Evolutionary conservation across 164 flowering plant genomes (phyloP).

Genomic region (Liriodendron chinense): DNA sequence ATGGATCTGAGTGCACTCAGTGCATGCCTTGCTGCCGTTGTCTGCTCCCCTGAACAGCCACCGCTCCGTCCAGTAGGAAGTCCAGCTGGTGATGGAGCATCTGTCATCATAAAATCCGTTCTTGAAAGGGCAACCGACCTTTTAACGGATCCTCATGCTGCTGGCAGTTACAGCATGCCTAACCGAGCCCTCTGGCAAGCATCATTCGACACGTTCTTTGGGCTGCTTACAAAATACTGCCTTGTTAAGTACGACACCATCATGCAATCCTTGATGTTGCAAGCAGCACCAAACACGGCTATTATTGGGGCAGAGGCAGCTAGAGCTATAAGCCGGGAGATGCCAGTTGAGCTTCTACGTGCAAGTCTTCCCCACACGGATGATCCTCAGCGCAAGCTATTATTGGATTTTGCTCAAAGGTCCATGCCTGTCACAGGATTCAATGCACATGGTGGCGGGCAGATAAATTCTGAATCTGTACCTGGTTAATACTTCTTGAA

Average conservation of each 20-base stretch:
- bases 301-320: slow-evolving; percentile 52
- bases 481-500: slow-evolving; percentile 20
- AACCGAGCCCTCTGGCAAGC: slow-evolving; percentile 82
- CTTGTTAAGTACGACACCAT: slow-evolving; percentile 72
- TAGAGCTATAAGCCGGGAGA: slow-evolving; percentile 70
- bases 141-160: slow-evolving; percentile 54
- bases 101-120: slow-evolving; percentile 61
- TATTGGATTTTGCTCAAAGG: slow-evolving; percentile 67
- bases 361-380: slow-evolving; percentile 88
- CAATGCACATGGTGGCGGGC: slow-evolving; percentile 30
- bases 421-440: slow-evolving; percentile 61
- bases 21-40: slow-evolving; percentile 91
- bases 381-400: slow-evolving; percentile 69
- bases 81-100: slow-evolving; percentile 85
- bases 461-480: slow-evolving; percentile 40
- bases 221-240: slow-evolving; percentile 75
- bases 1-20: slow-evolving; percentile 89
- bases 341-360: slow-evolving; percentile 87
- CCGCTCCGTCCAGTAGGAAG: slow-evolving; percentile 94
- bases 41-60: slow-evolving; percentile 88
- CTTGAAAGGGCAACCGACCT: slow-evolving; percentile 86
- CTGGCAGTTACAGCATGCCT: slow-evolving; percentile 42
- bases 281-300: slow-evolving; percentile 31
- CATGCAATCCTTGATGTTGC: slow-evolving; percentile 52
- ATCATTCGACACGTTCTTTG: slow-evolving; percentile 85